phyloP scores from a whole-genome alignment of 2,329 filamentous ascomycete species.

The Aureobasidium vineae region DNA sequence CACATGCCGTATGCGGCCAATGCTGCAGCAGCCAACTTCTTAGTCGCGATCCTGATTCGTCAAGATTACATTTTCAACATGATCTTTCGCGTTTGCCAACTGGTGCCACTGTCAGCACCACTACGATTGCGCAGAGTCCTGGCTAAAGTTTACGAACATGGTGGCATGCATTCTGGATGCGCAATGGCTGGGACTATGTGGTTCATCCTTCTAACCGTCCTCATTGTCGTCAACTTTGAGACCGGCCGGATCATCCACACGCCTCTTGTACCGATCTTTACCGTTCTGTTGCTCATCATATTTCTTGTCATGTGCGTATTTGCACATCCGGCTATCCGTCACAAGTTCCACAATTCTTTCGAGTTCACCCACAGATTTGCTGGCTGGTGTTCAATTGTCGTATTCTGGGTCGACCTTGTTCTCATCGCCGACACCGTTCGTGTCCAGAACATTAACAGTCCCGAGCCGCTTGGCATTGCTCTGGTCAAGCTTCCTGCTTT shows the following conservation, averaged over 20 bases:
- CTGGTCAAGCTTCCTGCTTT: conserved; percentile 53
- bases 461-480: conserved; percentile 39
- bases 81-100: conserved; percentile 8
- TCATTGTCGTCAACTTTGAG: conserved; percentile 35
- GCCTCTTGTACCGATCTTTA: conserved; percentile 49
- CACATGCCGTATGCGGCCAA: conserved; percentile 30
- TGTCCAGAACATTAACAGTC: conserved; percentile 29
- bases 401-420: conserved; percentile 65
- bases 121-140: conserved; percentile 1
- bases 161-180: conserved; percentile 43
- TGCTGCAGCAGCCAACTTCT: conserved; percentile 23
- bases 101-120: conserved; percentile 17
- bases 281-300: conserved; percentile 58
- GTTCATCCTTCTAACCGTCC: conserved; percentile 44
- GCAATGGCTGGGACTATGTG: conserved; percentile 43
- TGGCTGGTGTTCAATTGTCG: conserved; percentile 63
- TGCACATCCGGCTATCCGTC: conserved; percentile 63
- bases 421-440: conserved; percentile 50
- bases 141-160: conserved; percentile 38
- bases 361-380: conserved; percentile 69
- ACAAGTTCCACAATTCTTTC: conserved; percentile 64
- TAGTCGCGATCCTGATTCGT: conserved; percentile 19
- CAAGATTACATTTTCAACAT: conserved; percentile 26
- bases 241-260: conserved; percentile 29
- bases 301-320: conserved; percentile 60